These are phyloP conservation scores for Fusarium liriodendri DNA, from an alignment of 2,329 filamentous ascomycete species.

Conservation along the genomic window DNA sequence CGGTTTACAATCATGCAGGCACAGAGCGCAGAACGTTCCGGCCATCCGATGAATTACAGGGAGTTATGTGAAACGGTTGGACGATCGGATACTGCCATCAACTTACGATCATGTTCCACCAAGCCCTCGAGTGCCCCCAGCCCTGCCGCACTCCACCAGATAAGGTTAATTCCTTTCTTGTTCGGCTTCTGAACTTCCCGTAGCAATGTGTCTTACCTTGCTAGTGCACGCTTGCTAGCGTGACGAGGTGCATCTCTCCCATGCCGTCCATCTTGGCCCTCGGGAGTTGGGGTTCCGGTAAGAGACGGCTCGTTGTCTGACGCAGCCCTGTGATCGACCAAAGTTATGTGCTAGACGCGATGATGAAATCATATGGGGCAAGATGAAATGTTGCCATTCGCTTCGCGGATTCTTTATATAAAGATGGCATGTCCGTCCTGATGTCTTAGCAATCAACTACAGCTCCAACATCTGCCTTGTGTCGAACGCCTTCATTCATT, in stretches of 20 bases:
- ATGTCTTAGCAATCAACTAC: not conserved
- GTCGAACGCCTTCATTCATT: constrained; percentile 24
- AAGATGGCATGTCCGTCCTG: constrained; percentile 1
- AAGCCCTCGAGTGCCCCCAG: not conserved
- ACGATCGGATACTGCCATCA: not conserved
- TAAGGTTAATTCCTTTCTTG: constrained; percentile 2
- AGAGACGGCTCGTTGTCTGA: constrained; percentile 9
- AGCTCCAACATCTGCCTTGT: not conserved
- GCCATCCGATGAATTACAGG: not conserved
- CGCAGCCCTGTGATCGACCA: constrained; percentile 3
- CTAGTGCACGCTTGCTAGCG: not conserved
- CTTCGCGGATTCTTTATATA: not conserved
- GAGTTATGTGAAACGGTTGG: not conserved
- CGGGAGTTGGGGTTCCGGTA: constrained; percentile 20
- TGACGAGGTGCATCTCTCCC: not conserved
- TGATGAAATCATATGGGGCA: not conserved
- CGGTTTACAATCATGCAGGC: not conserved
- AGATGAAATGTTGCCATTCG: not conserved
- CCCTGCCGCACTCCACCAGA: not conserved
- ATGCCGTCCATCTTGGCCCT: not conserved
- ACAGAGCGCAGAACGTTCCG: not conserved
- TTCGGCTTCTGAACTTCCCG: not conserved
- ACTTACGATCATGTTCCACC: not conserved
- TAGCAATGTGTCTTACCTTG: not conserved
- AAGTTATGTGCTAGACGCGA: not conserved